Base-by-base conservation (phyloP, 2,329 filamentous ascomycete species). In the Lasiodiplodia theobromae region DNA sequence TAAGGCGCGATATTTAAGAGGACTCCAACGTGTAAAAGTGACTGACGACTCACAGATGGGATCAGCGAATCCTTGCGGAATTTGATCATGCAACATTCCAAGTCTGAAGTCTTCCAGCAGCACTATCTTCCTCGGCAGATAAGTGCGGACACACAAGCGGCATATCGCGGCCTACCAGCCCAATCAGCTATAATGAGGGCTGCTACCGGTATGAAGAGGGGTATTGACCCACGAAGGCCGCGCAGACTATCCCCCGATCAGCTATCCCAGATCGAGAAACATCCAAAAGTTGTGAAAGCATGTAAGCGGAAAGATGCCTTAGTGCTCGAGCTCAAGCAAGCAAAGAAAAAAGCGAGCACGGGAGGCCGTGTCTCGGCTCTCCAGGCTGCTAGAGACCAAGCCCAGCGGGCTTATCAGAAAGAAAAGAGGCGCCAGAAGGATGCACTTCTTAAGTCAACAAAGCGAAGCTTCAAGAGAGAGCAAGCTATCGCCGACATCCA, bases 61-160 rank as follows among this genome's bases (percentile, higher is more conserved):
- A 66, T 66, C 21, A 66, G 63, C 34, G 25, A 66, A 6, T 31
- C 63, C n/a, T 40, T 52, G 4, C 63, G 63, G 11, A 66, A 66
- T 56, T 51, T 66, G 2, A 34, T 31, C 25, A 47, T 66, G 11
- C 47, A 66, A n/a, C 47, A 66, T 25, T 51, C 63, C n/a, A 56
- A 34, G 14, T 66, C 63, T 21, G 31, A 47, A 53, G 63, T 66
- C 40, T 65, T 65, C 25, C 23, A 65, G n/a, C 23, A 37, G 14
- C 23, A 65, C 23, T 65, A 65, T n/a, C 62, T 65, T 18, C 49
- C 62, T 8, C 40, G 40, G 31, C 40, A 65, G 23, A 65, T 65
- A 5, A 65, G 21, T 16, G 44, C 40, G 14, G 62, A 65, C 31
- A 65, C 40, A 21, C 40, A 65, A 52, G 62, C 62, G 18, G 47